These are phyloP conservation scores for Phytophthora pseudosyringae DNA, from an alignment of 352 stramenopile species.

Conservation along the genomic window DNA sequence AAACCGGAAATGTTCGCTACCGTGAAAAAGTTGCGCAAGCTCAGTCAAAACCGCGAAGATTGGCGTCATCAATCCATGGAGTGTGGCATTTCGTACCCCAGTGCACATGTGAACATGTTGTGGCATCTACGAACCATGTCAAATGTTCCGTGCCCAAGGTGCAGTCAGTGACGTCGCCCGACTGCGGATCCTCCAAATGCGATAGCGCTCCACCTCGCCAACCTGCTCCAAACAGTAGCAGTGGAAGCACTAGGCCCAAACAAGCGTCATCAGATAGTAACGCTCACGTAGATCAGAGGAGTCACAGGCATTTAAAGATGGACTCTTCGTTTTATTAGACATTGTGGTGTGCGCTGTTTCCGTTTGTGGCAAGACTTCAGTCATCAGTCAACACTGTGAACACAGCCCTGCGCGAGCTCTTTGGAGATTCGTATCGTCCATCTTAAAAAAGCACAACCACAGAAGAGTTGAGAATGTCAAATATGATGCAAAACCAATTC, in stretches of 20 bases:
- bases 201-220: slow-evolving; percentile 27
- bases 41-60: slow-evolving; percentile 67
- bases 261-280: neutral
- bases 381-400: slow-evolving; percentile 8
- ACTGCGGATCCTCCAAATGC: slow-evolving; percentile 55
- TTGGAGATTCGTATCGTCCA: slow-evolving; percentile 67
- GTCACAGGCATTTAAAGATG: slow-evolving; percentile 7
- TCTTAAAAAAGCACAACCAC: slow-evolving; percentile 64
- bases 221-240: slow-evolving; percentile 23
- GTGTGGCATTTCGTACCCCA: slow-evolving; percentile 70
- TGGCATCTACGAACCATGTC: slow-evolving; percentile 52
- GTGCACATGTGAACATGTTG: slow-evolving; percentile 75
- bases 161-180: slow-evolving; percentile 59
- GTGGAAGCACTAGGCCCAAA: slow-evolving; percentile 11
- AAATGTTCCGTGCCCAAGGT: slow-evolving; percentile 63
- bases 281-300: slow-evolving; percentile 18
- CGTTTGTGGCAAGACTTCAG: neutral
- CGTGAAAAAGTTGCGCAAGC: slow-evolving; percentile 49
- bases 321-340: no score
- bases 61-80: slow-evolving; percentile 76
- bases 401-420: slow-evolving; percentile 48
- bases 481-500: neutral
- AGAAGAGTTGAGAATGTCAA: slow-evolving; percentile 37
- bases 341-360: neutral
- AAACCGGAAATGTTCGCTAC: slow-evolving; percentile 52